Percentiles rank a stretch among this genome's conserved stretches.
These are phyloP conservation scores for Tothia fuscella DNA, from an alignment of 2,329 filamentous ascomycete species.

Conservation along the genomic window DNA sequence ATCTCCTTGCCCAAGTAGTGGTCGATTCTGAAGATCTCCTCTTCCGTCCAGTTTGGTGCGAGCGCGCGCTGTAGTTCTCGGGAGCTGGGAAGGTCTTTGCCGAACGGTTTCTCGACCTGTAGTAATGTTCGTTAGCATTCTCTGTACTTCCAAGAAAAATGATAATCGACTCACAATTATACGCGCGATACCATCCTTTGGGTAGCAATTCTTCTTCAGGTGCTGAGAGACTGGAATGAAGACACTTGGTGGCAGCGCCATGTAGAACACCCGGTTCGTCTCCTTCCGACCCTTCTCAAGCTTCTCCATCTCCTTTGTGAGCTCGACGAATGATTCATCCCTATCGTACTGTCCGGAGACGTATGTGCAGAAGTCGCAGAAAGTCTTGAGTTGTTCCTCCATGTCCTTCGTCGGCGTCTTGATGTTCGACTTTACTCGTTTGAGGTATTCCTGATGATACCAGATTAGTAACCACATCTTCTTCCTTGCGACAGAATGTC, in stretches of 20 bases:
- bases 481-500: no score
- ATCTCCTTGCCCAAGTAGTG: conserved; percentile 99
- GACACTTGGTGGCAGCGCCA: conserved; percentile 94
- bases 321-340: conserved; percentile 80
- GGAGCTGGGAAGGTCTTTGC: conserved; percentile 90
- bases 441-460: conserved; percentile 89
- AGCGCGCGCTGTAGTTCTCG: conserved; percentile 89
- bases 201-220: conserved; percentile 95
- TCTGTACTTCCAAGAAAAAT: not conserved
- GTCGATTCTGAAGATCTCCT: conserved; percentile 97
- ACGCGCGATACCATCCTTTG: conserved; percentile 75
- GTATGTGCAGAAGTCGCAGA: conserved; percentile 80
- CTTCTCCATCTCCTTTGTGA: conserved; percentile 75
- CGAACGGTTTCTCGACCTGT: conserved; percentile 97
- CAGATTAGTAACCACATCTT: no score
- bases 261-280: conserved; percentile 94
- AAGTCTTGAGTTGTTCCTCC: conserved; percentile 87
- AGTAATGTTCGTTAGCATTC: conserved; percentile 14
- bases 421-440: conserved; percentile 93
- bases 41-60: conserved; percentile 95
- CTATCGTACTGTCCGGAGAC: conserved; percentile 96
- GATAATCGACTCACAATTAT: conserved; percentile 59
- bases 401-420: conserved; percentile 97
- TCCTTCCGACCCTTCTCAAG: conserved; percentile 73
- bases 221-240: conserved; percentile 98